Percentiles rank a stretch among this genome's conserved stretches.
These are phyloP conservation scores for Cicer arietinum DNA, from an alignment of 306 rosid genomes.

Conservation along the genomic window DNA sequence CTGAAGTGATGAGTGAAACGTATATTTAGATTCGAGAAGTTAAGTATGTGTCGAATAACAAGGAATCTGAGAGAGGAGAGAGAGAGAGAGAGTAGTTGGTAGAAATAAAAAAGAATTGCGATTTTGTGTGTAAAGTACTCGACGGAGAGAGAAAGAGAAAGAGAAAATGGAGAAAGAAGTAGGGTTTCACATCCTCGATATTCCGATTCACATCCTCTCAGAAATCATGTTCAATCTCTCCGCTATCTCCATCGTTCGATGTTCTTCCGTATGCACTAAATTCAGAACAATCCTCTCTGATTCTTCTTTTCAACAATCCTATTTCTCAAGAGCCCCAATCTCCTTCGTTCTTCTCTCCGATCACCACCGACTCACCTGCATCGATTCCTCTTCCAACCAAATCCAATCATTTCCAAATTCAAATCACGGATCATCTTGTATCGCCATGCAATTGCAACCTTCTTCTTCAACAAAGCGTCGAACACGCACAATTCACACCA, in stretches of 20 bases:
- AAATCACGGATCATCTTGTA: constrained; percentile 24
- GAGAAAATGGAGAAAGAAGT: no score
- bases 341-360: constrained; percentile 29
- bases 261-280: constrained; percentile 30
- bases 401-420: neutral
- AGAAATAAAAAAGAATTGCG: no score
- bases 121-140: no score
- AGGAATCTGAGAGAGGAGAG: no score
- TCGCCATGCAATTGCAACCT: neutral
- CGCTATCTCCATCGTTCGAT: neutral
- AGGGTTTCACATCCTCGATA: constrained; percentile 21
- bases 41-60: no score
- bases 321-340: constrained; percentile 26
- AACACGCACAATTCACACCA: neutral
- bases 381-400: neutral
- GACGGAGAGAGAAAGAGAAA: no score
- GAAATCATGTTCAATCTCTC: constrained; percentile 38
- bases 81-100: no score
- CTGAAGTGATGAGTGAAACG: no score
- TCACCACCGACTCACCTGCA: neutral
- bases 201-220: constrained; percentile 30
- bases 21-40: no score
- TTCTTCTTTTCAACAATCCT: constrained; percentile 16
- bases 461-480: neutral
- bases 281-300: neutral